Conservation (phyloP, 768 basidiomycete species). For the Cyclocybe aegerita region DNA sequence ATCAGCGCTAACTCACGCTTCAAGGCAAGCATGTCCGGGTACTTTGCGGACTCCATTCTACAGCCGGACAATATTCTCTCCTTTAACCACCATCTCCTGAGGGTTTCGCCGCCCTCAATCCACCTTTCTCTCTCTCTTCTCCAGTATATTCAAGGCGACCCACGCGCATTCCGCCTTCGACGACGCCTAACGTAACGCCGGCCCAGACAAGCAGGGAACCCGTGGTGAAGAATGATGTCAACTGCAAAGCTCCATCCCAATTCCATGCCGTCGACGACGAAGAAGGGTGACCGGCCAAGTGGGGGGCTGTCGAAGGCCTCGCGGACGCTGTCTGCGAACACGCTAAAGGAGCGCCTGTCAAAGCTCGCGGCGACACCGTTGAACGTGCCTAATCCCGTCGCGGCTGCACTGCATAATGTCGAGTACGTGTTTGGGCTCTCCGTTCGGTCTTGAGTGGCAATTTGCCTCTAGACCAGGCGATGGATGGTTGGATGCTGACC, state of each 20-base stretch:
- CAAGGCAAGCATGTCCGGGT: too few species aligned
- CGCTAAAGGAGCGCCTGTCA: conserved; percentile 62
- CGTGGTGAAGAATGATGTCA: conserved; percentile 13
- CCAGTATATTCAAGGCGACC: not conserved
- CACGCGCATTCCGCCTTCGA: not conserved
- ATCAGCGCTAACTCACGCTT: too few species aligned
- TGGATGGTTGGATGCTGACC: not conserved
- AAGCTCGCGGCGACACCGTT: conserved; percentile 58
- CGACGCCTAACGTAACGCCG: not conserved
- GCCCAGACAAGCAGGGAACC: not conserved
- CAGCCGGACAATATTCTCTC: too few species aligned
- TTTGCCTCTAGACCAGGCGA: not conserved
- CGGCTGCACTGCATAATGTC: conserved; percentile 69
- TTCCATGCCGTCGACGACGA: not conserved
- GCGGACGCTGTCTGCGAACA: conserved; percentile 57
- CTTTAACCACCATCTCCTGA: too few species aligned
- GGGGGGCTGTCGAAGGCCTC: conserved; percentile 5
- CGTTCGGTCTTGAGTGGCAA: not conserved
- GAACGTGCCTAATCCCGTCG: conserved; percentile 48
- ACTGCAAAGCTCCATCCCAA: conserved; percentile 7
- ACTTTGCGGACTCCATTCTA: too few species aligned
- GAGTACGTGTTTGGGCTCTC: conserved; percentile 47
- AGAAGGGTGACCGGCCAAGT: not conserved
- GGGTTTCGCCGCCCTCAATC: too few species aligned
- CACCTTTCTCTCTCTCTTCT: not conserved